phyloP scores from a whole-genome alignment of 2,329 filamentous ascomycete genomes.

The Phaeosphaeriaceae sp. region DNA sequence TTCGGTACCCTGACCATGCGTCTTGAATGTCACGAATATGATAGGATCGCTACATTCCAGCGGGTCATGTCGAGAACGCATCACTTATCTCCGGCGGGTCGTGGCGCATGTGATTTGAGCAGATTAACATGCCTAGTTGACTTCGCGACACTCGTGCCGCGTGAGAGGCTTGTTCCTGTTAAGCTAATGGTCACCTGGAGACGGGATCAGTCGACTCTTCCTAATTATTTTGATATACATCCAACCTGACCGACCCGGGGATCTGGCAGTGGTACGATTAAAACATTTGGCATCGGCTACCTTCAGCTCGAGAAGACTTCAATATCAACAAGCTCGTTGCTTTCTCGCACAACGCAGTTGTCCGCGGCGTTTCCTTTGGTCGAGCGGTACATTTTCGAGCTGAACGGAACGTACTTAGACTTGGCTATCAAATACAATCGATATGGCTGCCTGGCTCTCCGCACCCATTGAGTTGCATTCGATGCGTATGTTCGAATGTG shows the following conservation, averaged over 20 bases:
- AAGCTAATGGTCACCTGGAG: not conserved
- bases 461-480: constrained; percentile 19
- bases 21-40: not conserved
- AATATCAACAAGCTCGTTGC: no score
- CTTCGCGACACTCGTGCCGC: no score
- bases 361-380: no score
- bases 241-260: no score
- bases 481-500: constrained; percentile 36
- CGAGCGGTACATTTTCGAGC: no score
- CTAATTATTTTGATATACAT: not conserved
- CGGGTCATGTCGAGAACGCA: not conserved
- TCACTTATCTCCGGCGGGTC: not conserved
- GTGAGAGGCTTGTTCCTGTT: not conserved
- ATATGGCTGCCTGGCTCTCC: constrained; percentile 21
- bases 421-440: not conserved
- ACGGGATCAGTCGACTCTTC: not conserved
- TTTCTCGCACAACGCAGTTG: no score
- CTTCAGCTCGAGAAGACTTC: not conserved
- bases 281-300: not conserved
- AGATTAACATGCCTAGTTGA: not conserved
- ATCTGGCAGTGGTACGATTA: not conserved
- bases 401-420: not conserved
- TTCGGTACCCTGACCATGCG: not conserved
- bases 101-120: not conserved
- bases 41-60: not conserved